Evolutionary conservation across 208 protist genomes (phyloP).

Genomic region (Acanthamoeba rhysodes): DNA sequence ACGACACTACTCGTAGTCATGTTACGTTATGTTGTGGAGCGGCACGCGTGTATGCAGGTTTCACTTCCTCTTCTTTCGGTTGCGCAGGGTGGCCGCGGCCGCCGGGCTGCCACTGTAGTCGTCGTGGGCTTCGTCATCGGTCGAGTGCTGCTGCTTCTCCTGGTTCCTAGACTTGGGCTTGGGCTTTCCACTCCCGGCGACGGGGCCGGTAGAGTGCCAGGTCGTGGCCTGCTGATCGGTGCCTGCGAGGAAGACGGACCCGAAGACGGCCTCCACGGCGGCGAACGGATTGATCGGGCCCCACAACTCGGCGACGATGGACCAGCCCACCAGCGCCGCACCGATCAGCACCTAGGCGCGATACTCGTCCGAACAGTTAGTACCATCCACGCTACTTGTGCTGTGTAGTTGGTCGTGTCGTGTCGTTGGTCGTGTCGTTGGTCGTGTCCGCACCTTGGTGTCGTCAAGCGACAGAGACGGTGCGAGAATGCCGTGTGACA

Average conservation of each 20-base stretch:
- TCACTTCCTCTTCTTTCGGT: conserved; percentile 30
- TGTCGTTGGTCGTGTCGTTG: too few relatives aligned
- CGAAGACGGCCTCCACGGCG: not conserved
- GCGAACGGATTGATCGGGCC: conserved; percentile 8
- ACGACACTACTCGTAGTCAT: too few relatives aligned
- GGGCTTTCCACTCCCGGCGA: not conserved
- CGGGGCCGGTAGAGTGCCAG: not conserved
- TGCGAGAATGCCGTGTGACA: not conserved
- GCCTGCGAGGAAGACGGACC: conserved; percentile 22
- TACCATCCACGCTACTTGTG: not conserved
- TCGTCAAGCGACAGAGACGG: not conserved
- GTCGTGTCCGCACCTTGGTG: conserved; percentile 4
- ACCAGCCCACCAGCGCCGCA: not conserved
- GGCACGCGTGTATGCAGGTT: too few relatives aligned
- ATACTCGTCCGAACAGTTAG: too few relatives aligned
- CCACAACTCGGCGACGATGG: conserved; percentile 18
- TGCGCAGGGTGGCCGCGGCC: not conserved
- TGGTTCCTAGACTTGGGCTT: not conserved
- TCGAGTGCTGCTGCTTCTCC: not conserved
- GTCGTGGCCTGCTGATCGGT: not conserved
- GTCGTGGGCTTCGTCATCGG: not conserved
- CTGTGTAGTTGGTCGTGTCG: too few relatives aligned
- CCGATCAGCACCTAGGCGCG: not conserved
- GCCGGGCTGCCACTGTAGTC: not conserved
- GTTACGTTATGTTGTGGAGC: too few relatives aligned